phyloP scores from a whole-genome alignment of 371 early-diverging fungal species.

The Capniomyces stellatus region DNA sequence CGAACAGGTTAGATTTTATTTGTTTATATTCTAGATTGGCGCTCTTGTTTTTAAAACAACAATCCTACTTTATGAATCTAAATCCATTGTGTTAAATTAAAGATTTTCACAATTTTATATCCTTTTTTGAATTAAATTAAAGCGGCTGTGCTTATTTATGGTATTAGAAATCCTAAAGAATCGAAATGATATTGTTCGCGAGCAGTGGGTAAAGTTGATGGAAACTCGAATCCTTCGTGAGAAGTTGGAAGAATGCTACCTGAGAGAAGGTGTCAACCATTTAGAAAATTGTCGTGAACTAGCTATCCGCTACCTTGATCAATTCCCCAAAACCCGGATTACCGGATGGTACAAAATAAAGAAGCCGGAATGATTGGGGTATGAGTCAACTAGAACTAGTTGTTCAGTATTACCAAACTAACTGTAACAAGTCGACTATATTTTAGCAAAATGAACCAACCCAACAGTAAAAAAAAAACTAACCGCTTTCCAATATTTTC shows the following conservation, averaged over 20 bases:
- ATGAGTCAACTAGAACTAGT: too few relatives aligned
- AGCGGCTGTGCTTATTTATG: neutral
- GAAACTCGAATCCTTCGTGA: conserved; percentile 57
- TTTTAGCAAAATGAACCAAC: too few relatives aligned
- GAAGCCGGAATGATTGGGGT: neutral
- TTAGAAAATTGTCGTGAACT: conserved; percentile 46
- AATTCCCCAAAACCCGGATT: conserved; percentile 17
- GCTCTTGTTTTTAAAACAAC: neutral
- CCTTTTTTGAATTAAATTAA: too few relatives aligned
- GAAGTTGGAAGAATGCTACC: conserved; percentile 56
- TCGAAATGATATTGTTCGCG: conserved; percentile 54
- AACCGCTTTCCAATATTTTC: too few relatives aligned
- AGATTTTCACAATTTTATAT: neutral
- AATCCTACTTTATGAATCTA: neutral
- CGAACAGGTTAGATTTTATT: conserved; percentile 16
- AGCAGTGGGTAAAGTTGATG: conserved; percentile 71
- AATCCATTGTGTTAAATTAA: neutral
- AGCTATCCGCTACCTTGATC: conserved; percentile 31
- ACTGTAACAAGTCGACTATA: too few relatives aligned
- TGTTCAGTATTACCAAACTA: too few relatives aligned
- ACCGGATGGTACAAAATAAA: neutral
- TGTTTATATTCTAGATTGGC: neutral
- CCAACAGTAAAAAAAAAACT: too few relatives aligned
- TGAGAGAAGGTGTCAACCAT: conserved; percentile 67
- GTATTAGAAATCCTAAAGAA: conserved; percentile 49